Evolutionary conservation across 2,329 filamentous ascomycete species (phyloP).

Genomic region (Annulohypoxylon truncatum): DNA sequence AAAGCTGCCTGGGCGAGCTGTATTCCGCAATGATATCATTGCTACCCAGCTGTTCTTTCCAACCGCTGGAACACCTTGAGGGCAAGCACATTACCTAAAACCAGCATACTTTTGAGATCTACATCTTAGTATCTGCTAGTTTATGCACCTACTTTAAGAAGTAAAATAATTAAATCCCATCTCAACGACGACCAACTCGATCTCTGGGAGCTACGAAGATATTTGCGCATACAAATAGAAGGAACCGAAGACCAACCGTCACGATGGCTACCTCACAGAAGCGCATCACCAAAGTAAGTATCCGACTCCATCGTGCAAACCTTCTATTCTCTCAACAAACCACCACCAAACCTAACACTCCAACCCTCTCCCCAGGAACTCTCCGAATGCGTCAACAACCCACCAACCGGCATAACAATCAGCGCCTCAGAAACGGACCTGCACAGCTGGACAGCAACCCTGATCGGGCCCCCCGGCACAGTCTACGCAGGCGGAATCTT

Average conservation of each 20-base stretch:
- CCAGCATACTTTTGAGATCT: neutral
- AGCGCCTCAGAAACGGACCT: constrained; percentile 59
- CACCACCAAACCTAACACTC: neutral
- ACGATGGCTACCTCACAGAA: constrained; percentile 49
- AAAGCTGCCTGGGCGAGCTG: neutral
- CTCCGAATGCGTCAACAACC: constrained; percentile 60
- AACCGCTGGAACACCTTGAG: neutral
- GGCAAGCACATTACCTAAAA: constrained; percentile 6
- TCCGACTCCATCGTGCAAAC: neutral
- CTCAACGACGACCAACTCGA: neutral
- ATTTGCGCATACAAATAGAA: neutral
- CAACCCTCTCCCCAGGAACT: constrained; percentile 59
- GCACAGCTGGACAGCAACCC: constrained; percentile 63
- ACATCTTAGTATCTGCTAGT: neutral
- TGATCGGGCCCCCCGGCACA: constrained; percentile 58
- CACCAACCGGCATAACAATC: constrained; percentile 62
- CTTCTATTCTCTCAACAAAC: constrained; percentile 2
- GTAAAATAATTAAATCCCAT: neutral
- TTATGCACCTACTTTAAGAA: neutral
- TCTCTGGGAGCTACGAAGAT: neutral
- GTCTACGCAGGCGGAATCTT: constrained; percentile 76
- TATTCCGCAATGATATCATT: constrained; percentile 31
- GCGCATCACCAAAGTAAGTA: constrained; percentile 49
- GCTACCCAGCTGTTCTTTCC: constrained; percentile 7
- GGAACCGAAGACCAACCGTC: neutral